Evolutionary conservation across 2,329 filamentous ascomycete species (phyloP).

Genomic region (Periconia sp.): DNA sequence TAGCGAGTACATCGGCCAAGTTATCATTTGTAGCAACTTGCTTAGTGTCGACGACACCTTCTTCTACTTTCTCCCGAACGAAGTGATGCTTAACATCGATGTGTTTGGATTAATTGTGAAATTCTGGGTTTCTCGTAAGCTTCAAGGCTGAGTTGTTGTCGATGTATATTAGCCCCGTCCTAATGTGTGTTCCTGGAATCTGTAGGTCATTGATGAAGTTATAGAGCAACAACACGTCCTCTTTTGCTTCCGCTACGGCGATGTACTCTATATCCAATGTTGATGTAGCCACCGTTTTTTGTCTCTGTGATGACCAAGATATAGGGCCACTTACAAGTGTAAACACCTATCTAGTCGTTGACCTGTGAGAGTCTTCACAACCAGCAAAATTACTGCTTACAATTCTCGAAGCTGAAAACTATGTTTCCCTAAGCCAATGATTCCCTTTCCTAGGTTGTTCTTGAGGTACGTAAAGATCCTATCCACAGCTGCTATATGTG

Average conservation of each 20-base stretch:
- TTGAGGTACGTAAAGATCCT: conserved; percentile 6
- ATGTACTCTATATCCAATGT: conserved; percentile 3
- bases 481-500: conserved; percentile 1
- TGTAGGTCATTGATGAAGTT: conserved; percentile 4
- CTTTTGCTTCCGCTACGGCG: not conserved
- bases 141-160: not conserved
- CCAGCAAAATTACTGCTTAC: conserved; percentile 9
- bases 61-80: conserved; percentile 1
- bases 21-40: conserved; percentile 1
- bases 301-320: conserved; percentile 19
- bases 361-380: conserved; percentile 6
- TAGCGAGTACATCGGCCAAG: conserved; percentile 3
- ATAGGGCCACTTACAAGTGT: conserved; percentile 11
- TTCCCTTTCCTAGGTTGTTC: conserved; percentile 1
- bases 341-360: not conserved
- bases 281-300: conserved; percentile 11
- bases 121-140: conserved; percentile 12
- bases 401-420: conserved; percentile 6
- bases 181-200: not conserved
- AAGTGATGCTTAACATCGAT: conserved; percentile 21
- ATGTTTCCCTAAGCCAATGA: conserved; percentile 3
- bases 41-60: not conserved
- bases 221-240: conserved; percentile 7
- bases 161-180: not conserved
- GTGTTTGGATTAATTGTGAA: conserved; percentile 14